Evolutionary conservation across 768 basidiomycete species (phyloP), one percentile per base, ranked within the genome.

Genomic region (Russula emetica): DNA sequence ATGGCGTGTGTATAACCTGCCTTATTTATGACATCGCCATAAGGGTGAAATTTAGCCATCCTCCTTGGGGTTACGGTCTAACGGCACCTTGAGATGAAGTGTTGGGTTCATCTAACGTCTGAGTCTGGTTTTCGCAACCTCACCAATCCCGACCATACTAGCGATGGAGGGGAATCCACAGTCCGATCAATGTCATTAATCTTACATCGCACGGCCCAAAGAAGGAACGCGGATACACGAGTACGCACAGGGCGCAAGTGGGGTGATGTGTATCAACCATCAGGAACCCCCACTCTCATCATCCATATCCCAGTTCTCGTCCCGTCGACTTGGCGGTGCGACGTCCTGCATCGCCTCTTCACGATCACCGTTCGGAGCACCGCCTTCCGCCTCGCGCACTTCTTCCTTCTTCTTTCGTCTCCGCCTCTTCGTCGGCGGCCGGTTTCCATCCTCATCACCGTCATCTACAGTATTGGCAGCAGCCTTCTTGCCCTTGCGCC

Each of bases 401-500:
- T 72, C 76, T 60, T 72, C 81, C 61, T 77, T 76, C 76, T 80
- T 83, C 71, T 79, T 84, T 61, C 81, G 76, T 57, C 81, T 79
- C 69, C 76, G 79, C 72, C 80, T 83, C 11, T 78, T 77, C 40
- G 78, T 75, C 6, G 78, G 71, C 45, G 61, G 67, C 13, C 69
- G 73, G 8, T 71, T 77, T 28, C 76, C 78, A 20, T 73, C 76
- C 3, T 74, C 71, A 5, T 72, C 70, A 40, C 70, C 71, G 22
- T 73, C 71, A 2, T 75, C 69, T 3, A 77, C 69, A 5, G 77
- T 78, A 45, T 80, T 76, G 55, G 77, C 78, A 73, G 79, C 87
- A 16, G 67, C 70, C 24, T 80, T 79, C 67, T 84, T 84, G 74
- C 81, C 71, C 78, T 83, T 87, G 75, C 85, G 86, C 72, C 84